phyloP scores from a whole-genome alignment of 805 yeast species.

The Candida orba region DNA sequence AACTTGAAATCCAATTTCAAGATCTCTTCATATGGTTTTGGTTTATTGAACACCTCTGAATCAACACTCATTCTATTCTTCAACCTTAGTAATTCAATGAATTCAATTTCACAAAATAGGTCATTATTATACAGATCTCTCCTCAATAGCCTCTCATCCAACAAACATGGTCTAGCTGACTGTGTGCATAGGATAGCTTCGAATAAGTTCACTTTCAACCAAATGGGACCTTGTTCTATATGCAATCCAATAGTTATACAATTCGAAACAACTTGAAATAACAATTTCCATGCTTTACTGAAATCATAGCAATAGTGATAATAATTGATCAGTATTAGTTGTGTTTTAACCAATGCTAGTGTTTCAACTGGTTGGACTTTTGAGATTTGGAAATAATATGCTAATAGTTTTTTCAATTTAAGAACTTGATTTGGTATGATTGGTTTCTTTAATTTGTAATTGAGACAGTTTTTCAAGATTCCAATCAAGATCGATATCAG shows the following conservation, averaged over 20 bases:
- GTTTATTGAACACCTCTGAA: conserved; percentile 2
- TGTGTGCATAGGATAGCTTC: conserved; percentile 16
- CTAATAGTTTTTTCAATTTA: conserved; percentile 3
- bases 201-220: conserved; percentile 16
- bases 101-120: conserved; percentile 13
- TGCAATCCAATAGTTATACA: conserved; percentile 17
- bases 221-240: conserved; percentile 12
- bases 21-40: conserved; percentile 6
- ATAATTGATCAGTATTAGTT: conserved; percentile 14
- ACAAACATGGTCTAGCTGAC: conserved; percentile 15
- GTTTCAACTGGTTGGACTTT: conserved; percentile 14
- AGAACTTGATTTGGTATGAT: not conserved
- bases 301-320: conserved; percentile 14
- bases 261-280: conserved; percentile 18
- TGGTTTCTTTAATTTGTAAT: conserved; percentile 1
- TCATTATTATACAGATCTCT: conserved; percentile 4
- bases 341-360: conserved; percentile 13
- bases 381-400: conserved; percentile 15
- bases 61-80: conserved; percentile 14
- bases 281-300: conserved; percentile 18
- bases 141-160: conserved; percentile 9
- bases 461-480: conserved; percentile 10
- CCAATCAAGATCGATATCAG: conserved; percentile 16
- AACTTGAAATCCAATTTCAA: conserved; percentile 10
- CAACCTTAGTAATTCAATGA: conserved; percentile 13